Evolutionary conservation across 345 rosid species (phyloP).

Genomic region (Garcia nutans): DNA sequence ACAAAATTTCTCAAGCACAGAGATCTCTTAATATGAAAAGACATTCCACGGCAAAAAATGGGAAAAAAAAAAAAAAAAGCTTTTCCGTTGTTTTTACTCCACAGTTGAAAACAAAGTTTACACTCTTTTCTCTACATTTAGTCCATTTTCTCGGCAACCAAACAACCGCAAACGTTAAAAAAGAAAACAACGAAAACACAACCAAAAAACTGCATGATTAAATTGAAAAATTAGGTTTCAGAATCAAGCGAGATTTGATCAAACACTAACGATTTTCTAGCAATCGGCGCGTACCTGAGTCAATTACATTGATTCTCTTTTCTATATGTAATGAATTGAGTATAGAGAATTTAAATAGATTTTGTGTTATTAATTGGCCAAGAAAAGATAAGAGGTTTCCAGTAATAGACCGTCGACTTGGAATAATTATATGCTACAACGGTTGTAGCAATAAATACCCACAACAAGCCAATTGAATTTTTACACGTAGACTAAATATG

Average conservation of each 20-base stretch:
- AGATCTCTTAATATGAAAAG: too few relatives aligned
- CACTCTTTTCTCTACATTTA: too few relatives aligned
- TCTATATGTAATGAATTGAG: neutral
- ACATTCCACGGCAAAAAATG: too few relatives aligned
- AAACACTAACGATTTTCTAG: neutral
- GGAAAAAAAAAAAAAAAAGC: too few relatives aligned
- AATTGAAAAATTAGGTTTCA: neutral
- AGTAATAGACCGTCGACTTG: neutral
- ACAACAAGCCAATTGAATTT: too few relatives aligned
- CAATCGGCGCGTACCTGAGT: neutral
- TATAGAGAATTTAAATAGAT: neutral
- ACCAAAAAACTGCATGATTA: neutral
- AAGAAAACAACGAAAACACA: too few relatives aligned
- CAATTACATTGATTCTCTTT: neutral
- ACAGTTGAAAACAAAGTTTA: neutral
- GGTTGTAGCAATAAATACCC: too few relatives aligned
- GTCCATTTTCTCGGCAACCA: neutral
- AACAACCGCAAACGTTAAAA: neutral
- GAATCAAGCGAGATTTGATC: neutral
- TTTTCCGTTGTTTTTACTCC: too few relatives aligned
- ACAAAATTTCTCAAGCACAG: too few relatives aligned
- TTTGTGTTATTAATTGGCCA: neutral
- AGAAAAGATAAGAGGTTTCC: neutral
- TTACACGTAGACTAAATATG: too few relatives aligned
- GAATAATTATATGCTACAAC: too few relatives aligned